Evolutionary conservation across 2,329 filamentous ascomycete genomes (phyloP).

Genomic region (Claviceps sp.): DNA sequence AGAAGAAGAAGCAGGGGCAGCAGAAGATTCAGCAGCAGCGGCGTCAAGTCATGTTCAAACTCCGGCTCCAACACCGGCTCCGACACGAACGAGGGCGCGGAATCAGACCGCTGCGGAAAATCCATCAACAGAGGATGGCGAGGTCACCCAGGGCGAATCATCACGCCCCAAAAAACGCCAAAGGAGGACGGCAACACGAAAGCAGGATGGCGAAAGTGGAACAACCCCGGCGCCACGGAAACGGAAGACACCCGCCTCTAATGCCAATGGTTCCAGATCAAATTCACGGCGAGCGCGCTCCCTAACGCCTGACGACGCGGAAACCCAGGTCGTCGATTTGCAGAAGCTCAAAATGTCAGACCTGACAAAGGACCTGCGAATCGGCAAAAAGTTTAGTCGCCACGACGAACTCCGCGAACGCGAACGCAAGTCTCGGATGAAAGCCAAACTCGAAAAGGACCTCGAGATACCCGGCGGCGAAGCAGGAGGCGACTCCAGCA

Average conservation of each 20-base stretch:
- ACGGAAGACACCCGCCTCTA: slow-evolving; percentile 14
- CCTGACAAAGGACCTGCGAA: slow-evolving; percentile 53
- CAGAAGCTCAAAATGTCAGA: slow-evolving; percentile 59
- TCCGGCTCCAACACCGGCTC: neutral
- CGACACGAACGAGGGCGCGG: slow-evolving; percentile 9
- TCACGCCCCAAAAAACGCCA: slow-evolving; percentile 19
- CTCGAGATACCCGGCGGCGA: slow-evolving; percentile 12
- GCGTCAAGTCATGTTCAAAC: neutral
- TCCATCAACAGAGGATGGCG: slow-evolving; percentile 4
- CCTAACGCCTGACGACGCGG: slow-evolving; percentile 49
- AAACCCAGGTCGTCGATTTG: slow-evolving; percentile 49
- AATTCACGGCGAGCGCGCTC: slow-evolving; percentile 28
- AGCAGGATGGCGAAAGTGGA: slow-evolving; percentile 7
- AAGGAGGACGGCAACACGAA: slow-evolving; percentile 17
- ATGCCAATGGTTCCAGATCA: slow-evolving; percentile 11
- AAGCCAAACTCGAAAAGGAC: slow-evolving; percentile 16
- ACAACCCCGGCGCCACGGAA: slow-evolving; percentile 13
- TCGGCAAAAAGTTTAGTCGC: slow-evolving; percentile 62
- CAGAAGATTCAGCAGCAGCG: too few relatives aligned
- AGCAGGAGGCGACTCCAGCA: slow-evolving; percentile 6
- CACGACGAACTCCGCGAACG: slow-evolving; percentile 61
- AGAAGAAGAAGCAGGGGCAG: slow-evolving; percentile 2
- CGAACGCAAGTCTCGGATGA: slow-evolving; percentile 33
- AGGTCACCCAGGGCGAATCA: neutral
- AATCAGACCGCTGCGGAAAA: slow-evolving; percentile 7